Conservation (phyloP, 352 stramenopile species). For the Globisporangium viniferum region DNA sequence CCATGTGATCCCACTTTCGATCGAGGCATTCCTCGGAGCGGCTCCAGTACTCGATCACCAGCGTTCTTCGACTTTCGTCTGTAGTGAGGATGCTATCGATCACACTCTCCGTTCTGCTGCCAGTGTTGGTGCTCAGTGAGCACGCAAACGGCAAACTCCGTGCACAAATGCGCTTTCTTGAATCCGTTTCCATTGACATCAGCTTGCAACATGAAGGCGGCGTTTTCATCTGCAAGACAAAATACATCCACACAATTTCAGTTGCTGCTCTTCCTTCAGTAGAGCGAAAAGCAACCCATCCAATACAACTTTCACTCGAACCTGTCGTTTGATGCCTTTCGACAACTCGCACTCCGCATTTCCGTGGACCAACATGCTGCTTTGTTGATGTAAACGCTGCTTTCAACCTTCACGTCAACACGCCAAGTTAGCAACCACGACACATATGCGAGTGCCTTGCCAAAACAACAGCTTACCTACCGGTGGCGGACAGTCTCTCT, state of each 20-base stretch:
- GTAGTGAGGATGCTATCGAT: background rate
- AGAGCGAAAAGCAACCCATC: background rate
- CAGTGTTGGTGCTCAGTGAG: background rate
- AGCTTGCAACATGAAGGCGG: background rate
- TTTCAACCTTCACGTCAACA: background rate
- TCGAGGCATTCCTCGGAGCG: slow-evolving; percentile 28
- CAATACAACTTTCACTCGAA: background rate
- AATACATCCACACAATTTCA: background rate
- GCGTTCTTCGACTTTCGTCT: slow-evolving; percentile 11
- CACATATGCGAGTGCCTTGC: no score
- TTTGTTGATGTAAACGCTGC: background rate
- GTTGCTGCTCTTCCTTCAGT: background rate
- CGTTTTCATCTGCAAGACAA: background rate
- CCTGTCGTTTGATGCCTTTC: slow-evolving; percentile 1
- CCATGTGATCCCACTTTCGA: slow-evolving; percentile 31
- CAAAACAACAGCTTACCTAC: no score
- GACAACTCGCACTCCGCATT: background rate
- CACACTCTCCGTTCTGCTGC: background rate
- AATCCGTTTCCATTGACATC: background rate
- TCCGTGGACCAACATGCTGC: background rate
- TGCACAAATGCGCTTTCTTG: background rate
- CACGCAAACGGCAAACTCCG: background rate
- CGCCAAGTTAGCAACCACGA: background rate
- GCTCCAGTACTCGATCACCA: slow-evolving; percentile 28
- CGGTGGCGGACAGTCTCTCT: background rate